Conservation (phyloP, 2,329 filamentous ascomycete genomes). For the Ophiostoma ips region DNA sequence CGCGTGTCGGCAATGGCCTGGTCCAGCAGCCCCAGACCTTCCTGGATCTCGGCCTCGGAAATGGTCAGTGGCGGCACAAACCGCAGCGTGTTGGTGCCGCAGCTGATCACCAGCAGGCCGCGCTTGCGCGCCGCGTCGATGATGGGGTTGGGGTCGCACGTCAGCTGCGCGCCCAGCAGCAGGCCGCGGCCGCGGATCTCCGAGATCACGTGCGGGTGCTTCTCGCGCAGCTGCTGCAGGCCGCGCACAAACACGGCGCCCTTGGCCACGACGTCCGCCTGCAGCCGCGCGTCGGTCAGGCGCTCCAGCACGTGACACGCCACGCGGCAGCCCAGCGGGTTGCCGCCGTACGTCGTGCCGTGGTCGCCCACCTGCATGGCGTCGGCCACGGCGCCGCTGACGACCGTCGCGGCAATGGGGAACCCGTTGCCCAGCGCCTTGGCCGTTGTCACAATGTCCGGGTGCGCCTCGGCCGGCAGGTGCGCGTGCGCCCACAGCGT, state of each 20-base stretch:
- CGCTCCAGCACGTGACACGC: constrained; percentile 75
- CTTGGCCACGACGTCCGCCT: constrained; percentile 56
- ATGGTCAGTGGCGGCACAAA: constrained; percentile 84
- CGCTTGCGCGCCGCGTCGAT: constrained; percentile 77
- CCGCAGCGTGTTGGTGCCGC: constrained; percentile 78
- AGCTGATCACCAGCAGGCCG: constrained; percentile 81
- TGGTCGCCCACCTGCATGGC: constrained; percentile 60
- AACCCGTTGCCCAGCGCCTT: constrained; percentile 96
- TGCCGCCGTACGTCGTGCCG: constrained; percentile 88
- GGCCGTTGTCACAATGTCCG: constrained; percentile 84
- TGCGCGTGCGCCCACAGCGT: constrained; percentile 75
- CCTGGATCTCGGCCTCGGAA: constrained; percentile 63
- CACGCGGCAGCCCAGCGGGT: constrained; percentile 71
- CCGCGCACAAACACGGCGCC: constrained; percentile 33
- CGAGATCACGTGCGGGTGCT: constrained; percentile 53
- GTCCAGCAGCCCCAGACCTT: constrained; percentile 63
- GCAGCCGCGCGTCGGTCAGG: constrained; percentile 56
- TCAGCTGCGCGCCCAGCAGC: constrained; percentile 76
- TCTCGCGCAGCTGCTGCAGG: constrained; percentile 32
- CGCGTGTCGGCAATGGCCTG: constrained; percentile 40
- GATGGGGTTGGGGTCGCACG: constrained; percentile 55
- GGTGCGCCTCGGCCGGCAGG: constrained; percentile 67
- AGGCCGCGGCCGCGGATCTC: constrained; percentile 75
- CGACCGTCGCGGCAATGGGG: constrained; percentile 73
- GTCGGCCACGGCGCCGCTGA: constrained; percentile 47